Conservation (phyloP, 768 basidiomycete species). For the Xerocomellus dryophilus region DNA sequence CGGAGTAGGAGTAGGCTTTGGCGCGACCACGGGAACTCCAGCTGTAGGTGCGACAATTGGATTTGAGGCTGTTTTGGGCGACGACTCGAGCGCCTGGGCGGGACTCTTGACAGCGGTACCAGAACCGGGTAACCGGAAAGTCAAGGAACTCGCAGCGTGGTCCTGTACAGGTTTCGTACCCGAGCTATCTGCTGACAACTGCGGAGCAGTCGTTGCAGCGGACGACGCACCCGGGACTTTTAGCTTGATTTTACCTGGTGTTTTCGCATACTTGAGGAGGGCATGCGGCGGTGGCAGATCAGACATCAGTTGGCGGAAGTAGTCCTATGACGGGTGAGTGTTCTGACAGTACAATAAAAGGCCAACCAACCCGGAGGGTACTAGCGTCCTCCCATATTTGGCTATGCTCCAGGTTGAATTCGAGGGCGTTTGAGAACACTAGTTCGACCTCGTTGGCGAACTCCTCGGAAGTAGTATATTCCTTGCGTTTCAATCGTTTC, state of each 20-base stretch:
- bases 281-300: conserved; percentile 67
- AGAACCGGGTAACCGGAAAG: conserved; percentile 25
- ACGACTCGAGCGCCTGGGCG: conserved; percentile 18
- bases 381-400: conserved; percentile 79
- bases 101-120: conserved; percentile 19
- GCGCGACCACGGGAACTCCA: conserved; percentile 18
- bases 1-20: conserved; percentile 23
- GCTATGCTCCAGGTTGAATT: conserved; percentile 85
- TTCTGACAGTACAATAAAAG: not conserved
- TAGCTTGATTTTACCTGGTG: conserved; percentile 67
- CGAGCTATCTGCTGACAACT: conserved; percentile 14
- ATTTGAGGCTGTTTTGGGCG: conserved; percentile 19
- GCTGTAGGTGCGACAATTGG: conserved; percentile 12
- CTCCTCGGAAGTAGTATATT: conserved; percentile 62
- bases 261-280: conserved; percentile 61
- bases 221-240: conserved; percentile 48
- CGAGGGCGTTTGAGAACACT: conserved; percentile 84
- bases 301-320: conserved; percentile 72
- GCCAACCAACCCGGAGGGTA: conserved; percentile 52
- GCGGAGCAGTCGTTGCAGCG: conserved; percentile 11
- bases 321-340: conserved; percentile 46
- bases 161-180: conserved; percentile 18
- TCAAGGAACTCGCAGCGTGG: conserved; percentile 16
- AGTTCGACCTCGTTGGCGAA: conserved; percentile 87
- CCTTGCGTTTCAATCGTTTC: conserved; percentile 80